Evolutionary conservation across 768 basidiomycete genomes (phyloP), one percentile per base, ranked within the genome.

Genomic region (Lactifluus hygrophoroides): DNA sequence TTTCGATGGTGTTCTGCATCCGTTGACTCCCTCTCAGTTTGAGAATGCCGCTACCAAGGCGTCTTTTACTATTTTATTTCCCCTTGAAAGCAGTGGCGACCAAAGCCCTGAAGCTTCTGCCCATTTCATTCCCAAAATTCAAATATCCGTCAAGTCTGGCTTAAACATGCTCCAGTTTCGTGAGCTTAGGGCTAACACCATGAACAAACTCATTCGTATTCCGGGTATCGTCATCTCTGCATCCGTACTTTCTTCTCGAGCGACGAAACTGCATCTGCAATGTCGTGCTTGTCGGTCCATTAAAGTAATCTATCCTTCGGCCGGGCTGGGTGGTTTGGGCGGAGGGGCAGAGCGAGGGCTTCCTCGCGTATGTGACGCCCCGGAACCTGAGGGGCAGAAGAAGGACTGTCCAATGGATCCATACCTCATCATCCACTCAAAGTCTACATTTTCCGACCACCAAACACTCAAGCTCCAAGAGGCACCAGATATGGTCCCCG

Each of bases 191-290:
- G 96, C 96, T 10, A 82, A 94, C 66, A 93, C 88, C 21, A 89
- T 98, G 79, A 94, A 93, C 68, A 94, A 90, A 68, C 85, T 99
- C 43, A 94, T 99, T 37, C 89, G 96, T 58, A 82, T 97, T 43
- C 96, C 96, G 2, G 96, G 96, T 32, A 99, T 99, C 66, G 94
- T 98, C 69, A 97, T 98, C 69, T 94, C 94, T 32, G 91, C 96
- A 0, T 95, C 94, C 10, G 86, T 93, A 17, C 80, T 98, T 21
- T 90, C 93, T 0, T 90, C 95, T 2, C 85, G 95, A 44, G 93
- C 96, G 10, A 94, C 93, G 21, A 90, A 88, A 63, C 80, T 99
- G 5, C 86, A 90, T 65, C 78, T 99, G 17, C 93, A 94, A 71
- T 99, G 96, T 71, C 90, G 93, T 57, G 84, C 85, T 1, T 99